Percentiles rank a stretch among this genome's conserved stretches.
These are phyloP conservation scores for Pleurostoma richardsiae DNA, from an alignment of 2,329 filamentous ascomycete genomes.

Conservation along the genomic window DNA sequence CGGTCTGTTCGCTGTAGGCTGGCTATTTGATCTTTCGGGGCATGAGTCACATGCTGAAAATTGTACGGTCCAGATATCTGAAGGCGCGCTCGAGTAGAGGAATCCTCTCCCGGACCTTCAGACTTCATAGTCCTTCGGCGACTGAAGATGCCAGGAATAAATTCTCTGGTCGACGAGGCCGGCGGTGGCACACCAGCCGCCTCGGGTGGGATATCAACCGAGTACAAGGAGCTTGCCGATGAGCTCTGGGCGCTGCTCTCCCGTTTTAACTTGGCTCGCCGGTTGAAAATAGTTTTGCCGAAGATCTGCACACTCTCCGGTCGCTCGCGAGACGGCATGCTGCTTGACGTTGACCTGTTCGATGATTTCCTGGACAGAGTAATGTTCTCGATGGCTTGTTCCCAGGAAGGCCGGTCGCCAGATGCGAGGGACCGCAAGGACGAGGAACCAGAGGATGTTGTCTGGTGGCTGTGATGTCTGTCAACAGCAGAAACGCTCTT, in stretches of 20 bases:
- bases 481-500: slow-evolving; percentile 45
- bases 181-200: slow-evolving; percentile 14
- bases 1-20: slow-evolving; percentile 33
- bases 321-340: slow-evolving; percentile 46
- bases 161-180: slow-evolving; percentile 17
- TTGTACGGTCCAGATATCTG: slow-evolving; percentile 62
- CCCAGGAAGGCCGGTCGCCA: slow-evolving; percentile 42
- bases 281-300: slow-evolving; percentile 54
- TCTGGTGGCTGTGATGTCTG: slow-evolving; percentile 39
- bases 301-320: slow-evolving; percentile 57
- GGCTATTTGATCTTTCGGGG: slow-evolving; percentile 41
- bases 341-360: slow-evolving; percentile 47
- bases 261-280: slow-evolving; percentile 45
- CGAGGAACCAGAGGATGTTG: slow-evolving; percentile 51
- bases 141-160: slow-evolving; percentile 32
- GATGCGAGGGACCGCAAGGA: slow-evolving; percentile 43
- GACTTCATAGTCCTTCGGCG: slow-evolving; percentile 37
- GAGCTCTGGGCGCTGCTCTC: slow-evolving; percentile 44
- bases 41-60: slow-evolving; percentile 61
- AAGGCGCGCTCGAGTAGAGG: slow-evolving; percentile 30
- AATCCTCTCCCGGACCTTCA: slow-evolving; percentile 16
- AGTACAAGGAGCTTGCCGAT: slow-evolving; percentile 42
- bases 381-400: slow-evolving; percentile 40
- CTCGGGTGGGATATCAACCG: slow-evolving; percentile 28
- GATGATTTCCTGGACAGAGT: slow-evolving; percentile 53